phyloP scores from a whole-genome alignment of 805 yeast genomes.

The Deakozyma indianensis region DNA sequence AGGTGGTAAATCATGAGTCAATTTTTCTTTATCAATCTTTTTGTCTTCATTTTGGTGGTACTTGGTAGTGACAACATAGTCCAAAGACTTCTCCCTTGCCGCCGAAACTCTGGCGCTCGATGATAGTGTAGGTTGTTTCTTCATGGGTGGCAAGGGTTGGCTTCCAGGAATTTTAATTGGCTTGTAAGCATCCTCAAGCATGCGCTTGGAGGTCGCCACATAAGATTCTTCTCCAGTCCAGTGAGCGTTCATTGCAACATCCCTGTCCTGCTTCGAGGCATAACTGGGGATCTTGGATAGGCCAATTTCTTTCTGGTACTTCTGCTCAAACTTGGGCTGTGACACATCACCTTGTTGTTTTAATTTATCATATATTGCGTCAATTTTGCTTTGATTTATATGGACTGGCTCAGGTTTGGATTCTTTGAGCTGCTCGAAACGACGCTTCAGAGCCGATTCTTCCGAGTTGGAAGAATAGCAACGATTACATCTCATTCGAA shows the following conservation, averaged over 20 bases:
- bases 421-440: background rate
- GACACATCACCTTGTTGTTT: background rate
- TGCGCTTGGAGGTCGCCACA: constrained; percentile 34
- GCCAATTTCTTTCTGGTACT: constrained; percentile 28
- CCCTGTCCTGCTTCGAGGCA: constrained; percentile 31
- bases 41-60: constrained; percentile 7
- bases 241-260: constrained; percentile 35
- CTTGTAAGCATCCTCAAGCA: constrained; percentile 39
- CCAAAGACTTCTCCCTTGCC: constrained; percentile 55
- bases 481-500: background rate
- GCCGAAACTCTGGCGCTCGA: constrained; percentile 28
- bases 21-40: constrained; percentile 6
- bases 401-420: background rate
- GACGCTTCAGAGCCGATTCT: constrained; percentile 5
- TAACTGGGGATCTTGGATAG: constrained; percentile 28
- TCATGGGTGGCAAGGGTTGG: constrained; percentile 4
- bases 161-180: constrained; percentile 19
- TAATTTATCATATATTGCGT: constrained; percentile 1
- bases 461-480: background rate
- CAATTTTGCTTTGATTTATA: constrained; percentile 1
- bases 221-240: constrained; percentile 46
- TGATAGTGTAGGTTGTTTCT: constrained; percentile 13
- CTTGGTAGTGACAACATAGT: constrained; percentile 28
- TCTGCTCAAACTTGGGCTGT: constrained; percentile 21
- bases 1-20: constrained; percentile 11